Evolutionary conservation across 164 flowering plant genomes (phyloP), one percentile per base, ranked within the genome.

Genomic region (Vitis rupestris): DNA sequence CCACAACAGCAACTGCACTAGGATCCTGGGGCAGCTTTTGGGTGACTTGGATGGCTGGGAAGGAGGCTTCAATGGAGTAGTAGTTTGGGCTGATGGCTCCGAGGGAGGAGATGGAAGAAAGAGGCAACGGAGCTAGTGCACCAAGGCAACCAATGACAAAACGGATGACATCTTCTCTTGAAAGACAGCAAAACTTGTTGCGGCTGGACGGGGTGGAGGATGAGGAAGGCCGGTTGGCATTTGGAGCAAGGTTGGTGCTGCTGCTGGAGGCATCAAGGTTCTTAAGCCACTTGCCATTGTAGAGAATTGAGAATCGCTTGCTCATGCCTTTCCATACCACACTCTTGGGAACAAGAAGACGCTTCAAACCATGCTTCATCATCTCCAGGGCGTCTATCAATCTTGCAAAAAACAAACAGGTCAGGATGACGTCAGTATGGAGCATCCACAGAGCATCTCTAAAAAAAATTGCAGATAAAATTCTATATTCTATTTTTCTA

Each of bases 331-430:
- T 91, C 99, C 99, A 93, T 5, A 59, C 89, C 10, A 78, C 66
- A 62, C 96, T 91, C 66, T 88, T 88, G 0, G 88, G 91, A 48
- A 95, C 96, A 63, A 95, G 94, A 67, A 95, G 97, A 57, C 98
- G 92, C 76, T 76, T 84, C 70, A 91, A 98, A 9, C 98, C 98
- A 54, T 93, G 97, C 82, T 91, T 95, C 98, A 95, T 95, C 92
- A 95, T 90, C 80, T 95, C 99, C 68, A 94, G 70, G 10, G 98
- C 97, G 73, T 94, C 99, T 74, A 94, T 88, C 83, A 94, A 74
- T 80, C 99, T 94, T 60, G 66, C 71, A 76, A 66, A 54, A 54
- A 71, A 74, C 27, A 61, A 50, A 61, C 55, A 70, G 53, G 55
- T 48, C 55, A 57, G 11, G 16, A 37, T 27, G 12, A 50, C 49